Evolutionary conservation across 2,329 filamentous ascomycete species (phyloP).

Genomic region (Neophaeococcomyces aloes): DNA sequence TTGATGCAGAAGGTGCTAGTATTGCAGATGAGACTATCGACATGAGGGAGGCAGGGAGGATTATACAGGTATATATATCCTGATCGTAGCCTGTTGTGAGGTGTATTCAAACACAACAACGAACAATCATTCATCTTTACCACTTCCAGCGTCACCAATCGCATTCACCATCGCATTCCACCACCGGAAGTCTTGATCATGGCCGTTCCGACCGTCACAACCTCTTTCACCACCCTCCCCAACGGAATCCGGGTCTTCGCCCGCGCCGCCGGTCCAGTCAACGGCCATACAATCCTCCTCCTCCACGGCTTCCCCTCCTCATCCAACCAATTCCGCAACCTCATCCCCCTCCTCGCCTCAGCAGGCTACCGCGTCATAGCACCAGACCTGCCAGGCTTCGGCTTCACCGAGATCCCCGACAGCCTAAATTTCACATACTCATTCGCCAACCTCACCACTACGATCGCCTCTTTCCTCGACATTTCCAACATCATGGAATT

Average conservation of each 20-base stretch:
- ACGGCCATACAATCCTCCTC: constrained; percentile 33
- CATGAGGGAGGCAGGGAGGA: too few relatives aligned
- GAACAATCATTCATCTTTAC: too few relatives aligned
- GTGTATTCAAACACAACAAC: too few relatives aligned
- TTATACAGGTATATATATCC: too few relatives aligned
- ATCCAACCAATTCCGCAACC: constrained; percentile 36
- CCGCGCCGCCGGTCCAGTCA: constrained; percentile 26
- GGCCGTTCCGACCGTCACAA: background rate
- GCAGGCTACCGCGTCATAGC: constrained; percentile 39
- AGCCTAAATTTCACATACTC: constrained; percentile 40
- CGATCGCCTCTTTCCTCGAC: constrained; percentile 41
- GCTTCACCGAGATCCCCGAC: constrained; percentile 43
- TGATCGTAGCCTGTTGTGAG: too few relatives aligned
- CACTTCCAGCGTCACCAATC: too few relatives aligned
- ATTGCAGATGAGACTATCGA: too few relatives aligned
- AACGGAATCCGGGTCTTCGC: constrained; percentile 29
- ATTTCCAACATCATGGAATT: constrained; percentile 39
- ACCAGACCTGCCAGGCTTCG: constrained; percentile 51
- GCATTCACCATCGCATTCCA: too few relatives aligned
- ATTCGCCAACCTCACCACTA: constrained; percentile 43
- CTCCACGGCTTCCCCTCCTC: constrained; percentile 40
- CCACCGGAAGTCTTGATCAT: too few relatives aligned
- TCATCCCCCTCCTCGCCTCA: constrained; percentile 35
- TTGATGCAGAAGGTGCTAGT: too few relatives aligned
- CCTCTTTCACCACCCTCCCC: constrained; percentile 8